These are phyloP conservation scores for Lachnellula cervina DNA, from an alignment of 2,329 filamentous ascomycete genomes.

Conservation along the genomic window DNA sequence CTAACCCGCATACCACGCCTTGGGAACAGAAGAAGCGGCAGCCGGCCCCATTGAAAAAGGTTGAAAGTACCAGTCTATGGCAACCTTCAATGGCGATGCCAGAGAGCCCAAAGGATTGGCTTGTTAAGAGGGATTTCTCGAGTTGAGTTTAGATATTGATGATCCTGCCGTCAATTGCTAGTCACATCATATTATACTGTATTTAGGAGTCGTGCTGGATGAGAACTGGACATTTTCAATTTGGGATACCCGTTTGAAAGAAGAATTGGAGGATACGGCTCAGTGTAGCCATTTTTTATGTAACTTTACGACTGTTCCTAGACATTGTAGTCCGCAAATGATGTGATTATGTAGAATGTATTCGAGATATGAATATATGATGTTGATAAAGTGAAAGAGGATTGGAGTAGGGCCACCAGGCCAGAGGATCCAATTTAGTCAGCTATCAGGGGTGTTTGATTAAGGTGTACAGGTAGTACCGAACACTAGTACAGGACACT, in stretches of 20 bases:
- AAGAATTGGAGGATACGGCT: background rate
- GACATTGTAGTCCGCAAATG: background rate
- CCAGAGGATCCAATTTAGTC: background rate
- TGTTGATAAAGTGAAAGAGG: background rate
- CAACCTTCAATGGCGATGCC: constrained; percentile 8
- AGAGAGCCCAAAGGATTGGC: constrained; percentile 20
- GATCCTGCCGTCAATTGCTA: background rate
- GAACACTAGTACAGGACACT: too few relatives aligned
- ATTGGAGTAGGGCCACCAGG: too few relatives aligned
- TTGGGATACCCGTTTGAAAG: constrained; percentile 2
- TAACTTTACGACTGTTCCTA: constrained; percentile 1
- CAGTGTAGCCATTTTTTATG: background rate
- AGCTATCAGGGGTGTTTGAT: background rate
- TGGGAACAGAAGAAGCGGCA: constrained; percentile 21
- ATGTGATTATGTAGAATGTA: background rate
- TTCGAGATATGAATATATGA: background rate
- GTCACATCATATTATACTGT: background rate
- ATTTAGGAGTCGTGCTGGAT: background rate
- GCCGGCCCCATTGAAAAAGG: constrained; percentile 3
- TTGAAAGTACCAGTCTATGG: constrained; percentile 23
- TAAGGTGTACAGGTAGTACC: background rate
- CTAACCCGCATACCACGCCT: constrained; percentile 10
- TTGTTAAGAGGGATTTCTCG: constrained; percentile 13
- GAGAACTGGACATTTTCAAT: background rate
- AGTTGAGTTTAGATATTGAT: constrained; percentile 23